Base-by-base conservation (phyloP, 306 rosid genomes). In the Erythrophleum fordii region DNA sequence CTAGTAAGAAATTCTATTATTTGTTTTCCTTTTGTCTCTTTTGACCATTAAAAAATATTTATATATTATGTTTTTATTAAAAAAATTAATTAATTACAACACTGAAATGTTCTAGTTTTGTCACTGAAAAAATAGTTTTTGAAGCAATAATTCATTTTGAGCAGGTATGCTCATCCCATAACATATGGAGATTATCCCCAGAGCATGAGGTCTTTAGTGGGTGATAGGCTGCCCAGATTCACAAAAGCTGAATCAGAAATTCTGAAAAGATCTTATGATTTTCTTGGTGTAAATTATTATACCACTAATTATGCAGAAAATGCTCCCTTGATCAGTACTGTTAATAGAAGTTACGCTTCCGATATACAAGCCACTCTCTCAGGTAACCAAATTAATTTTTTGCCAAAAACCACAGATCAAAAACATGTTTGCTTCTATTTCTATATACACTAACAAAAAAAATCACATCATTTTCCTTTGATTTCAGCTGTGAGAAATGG, bases 231-330 rank as follows among this genome's bases (percentile, higher is more conserved):
- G 10, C 97, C 95, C 0, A 91, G 72, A 76, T 92, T 91, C 73
- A 83, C 89, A 4, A 37, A 42, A 58, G 44, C 59, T 0, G 68
- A 92, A 79, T 53, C 85, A 3, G 62, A 65, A 61, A 49, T 42
- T 0, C n/a, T 91, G 0, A 84, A 85, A 56, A 85, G 85, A 3
- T 85, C 92, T 5, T 17, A 29, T 18, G 93, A 92, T 85, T 92
- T 90, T 83, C 72, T 91, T 68, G 93, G 92, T 12, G 66, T 91
- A 12, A 91, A 92, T 82, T 91, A 92, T 72, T 92, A 89, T 77
- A 83, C 88, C 16, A 61, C 87, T 1, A 55, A 52, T 69, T 89
- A 62, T 49, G 92, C 66, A 18, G 78, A 77, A 16, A 16, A 20
- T 41, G 64, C 70, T 78, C 74, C 85, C 12, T 25, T 31, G 7